Base-by-base conservation (phyloP, 306 rosid genomes). In the Pyrus pyrifolia region DNA sequence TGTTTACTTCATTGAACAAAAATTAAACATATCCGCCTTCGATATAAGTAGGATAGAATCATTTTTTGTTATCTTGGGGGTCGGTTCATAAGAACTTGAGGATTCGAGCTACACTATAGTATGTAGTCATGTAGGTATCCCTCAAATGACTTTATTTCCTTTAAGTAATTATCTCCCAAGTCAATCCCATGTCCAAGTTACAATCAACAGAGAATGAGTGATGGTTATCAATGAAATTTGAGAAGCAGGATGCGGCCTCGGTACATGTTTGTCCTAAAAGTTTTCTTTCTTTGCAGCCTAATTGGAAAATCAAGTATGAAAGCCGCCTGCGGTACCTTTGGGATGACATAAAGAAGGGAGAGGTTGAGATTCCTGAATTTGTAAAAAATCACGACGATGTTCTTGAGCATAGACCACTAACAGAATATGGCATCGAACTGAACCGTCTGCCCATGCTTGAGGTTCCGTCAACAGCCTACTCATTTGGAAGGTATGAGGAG, bases 371-470 rank as follows among this genome's bases (percentile, higher is more conserved):
- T 81, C 97, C 97, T 2, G 96, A 95, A 52, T 95, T 95, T 17
- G 98, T 95, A 79, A 86, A 87, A 86, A 70, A 67, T 67, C 97
- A 95, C 30, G 97, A 95, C 66, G 90, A 84, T 75, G 65, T 95
- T 80, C 86, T 95, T 31, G 98, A 95, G 87, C 81, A 90, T 74
- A 85, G 97, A 78, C 97, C 98, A 15, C 89, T 95, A 46, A 92
- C 98, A 71, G 98, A 95, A 88, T 95, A 95, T 52, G 97, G 98
- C 69, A 92, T 95, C 12, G 97, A 92, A 75, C 98, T 97, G 0
- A 93, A 95, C 74, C 86, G 96, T 71, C 86, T 87, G 79, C 90
- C 90, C 74, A 46, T 90, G 68, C 11, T 66, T n/a, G 93, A 84
- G 88, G 84, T 70, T 27, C 91, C 97, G 11, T 69, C 95, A n/a